Base-by-base conservation (phyloP, 2,329 filamentous ascomycete species). In the Chrysoporthe puriensis region DNA sequence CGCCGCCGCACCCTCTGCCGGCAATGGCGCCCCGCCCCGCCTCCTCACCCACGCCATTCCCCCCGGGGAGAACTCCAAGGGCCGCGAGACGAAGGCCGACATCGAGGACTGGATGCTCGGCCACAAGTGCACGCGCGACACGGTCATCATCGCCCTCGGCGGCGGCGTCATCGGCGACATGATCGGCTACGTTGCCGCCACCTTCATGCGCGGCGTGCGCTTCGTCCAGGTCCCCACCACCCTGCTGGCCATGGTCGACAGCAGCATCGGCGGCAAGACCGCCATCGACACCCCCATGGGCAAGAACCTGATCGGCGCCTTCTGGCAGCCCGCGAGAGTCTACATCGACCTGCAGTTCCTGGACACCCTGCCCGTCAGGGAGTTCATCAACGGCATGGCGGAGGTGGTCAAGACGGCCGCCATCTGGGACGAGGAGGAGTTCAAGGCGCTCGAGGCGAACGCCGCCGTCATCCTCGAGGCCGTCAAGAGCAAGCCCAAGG, bases 341-440 rank as follows among this genome's bases (percentile, higher is more conserved):
- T 99, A 97, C 80, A 94, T 99, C 73, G 96, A 99, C 78, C 84
- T 98, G 70, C 86, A 90, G 66, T 98, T 99, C 76, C 84, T 99
- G 66, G 93, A 97, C 77, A 97, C 94, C 0, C 84, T 99, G 26
- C 94, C 95, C 0, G 90, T 91, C 71, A 87, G 96, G 72, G 95
- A 99, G 80, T 95, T 99, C 76, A 94, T 97, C 80, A 99, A 99
- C 78, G 96, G 96, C 70, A 97, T 99, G 95, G 96, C 95, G 36
- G 96, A 99, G 82, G 95, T 99, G 42, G 87, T 97, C 77, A 97
- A 97, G 86, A 99, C 96, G 3, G 96, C 96, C 3, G 96, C 96
- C 64, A 98, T 99, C 73, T 97, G 95, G 88, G 89, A 97, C 74
- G 93, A 96, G 79, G 81, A 85, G 11, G 95, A 97, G 76, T 99